phyloP scores from a whole-genome alignment of 164 flowering plant genomes.

The Macadamia integrifolia region DNA sequence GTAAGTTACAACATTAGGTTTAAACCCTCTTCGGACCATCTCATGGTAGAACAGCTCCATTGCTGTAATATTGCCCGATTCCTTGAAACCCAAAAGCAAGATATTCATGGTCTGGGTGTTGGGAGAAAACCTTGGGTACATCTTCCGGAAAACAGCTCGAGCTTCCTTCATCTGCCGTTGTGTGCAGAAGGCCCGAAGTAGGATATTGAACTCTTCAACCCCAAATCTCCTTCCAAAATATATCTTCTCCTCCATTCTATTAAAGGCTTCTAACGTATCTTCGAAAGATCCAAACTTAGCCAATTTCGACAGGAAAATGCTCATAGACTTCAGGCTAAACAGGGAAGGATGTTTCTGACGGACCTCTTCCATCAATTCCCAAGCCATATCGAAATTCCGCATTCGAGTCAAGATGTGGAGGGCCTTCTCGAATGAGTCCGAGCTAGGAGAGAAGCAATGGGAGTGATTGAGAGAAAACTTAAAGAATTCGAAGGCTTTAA shows the following conservation, averaged over 20 bases:
- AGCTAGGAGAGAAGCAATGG: slow-evolving; percentile 20
- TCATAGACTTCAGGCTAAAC: slow-evolving; percentile 64
- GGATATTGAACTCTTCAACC: slow-evolving; percentile 60
- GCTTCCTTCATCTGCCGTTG: slow-evolving; percentile 76
- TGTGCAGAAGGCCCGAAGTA: slow-evolving; percentile 64
- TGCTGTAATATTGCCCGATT: slow-evolving; percentile 53
- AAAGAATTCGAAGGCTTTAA: slow-evolving; percentile 77
- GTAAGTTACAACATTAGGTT: slow-evolving; percentile 51
- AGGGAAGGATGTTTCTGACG: slow-evolving; percentile 34
- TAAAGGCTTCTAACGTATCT: slow-evolving; percentile 61
- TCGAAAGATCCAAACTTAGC: slow-evolving; percentile 58
- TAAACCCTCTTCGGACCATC: slow-evolving; percentile 69
- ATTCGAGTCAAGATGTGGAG: slow-evolving; percentile 69
- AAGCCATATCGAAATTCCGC: slow-evolving; percentile 59
- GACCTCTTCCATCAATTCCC: slow-evolving; percentile 52
- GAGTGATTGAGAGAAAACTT: slow-evolving; percentile 30
- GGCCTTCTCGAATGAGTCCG: slow-evolving; percentile 63
- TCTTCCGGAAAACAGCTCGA: slow-evolving; percentile 44
- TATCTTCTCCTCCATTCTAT: slow-evolving; percentile 49
- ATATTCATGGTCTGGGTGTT: slow-evolving; percentile 65
- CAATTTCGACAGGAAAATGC: slow-evolving; percentile 54
- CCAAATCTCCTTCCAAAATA: slow-evolving; percentile 46
- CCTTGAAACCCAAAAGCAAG: slow-evolving; percentile 75
- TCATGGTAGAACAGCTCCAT: slow-evolving; percentile 83
- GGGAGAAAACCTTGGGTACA: slow-evolving; percentile 48